Conservation (phyloP, 371 early-diverging fungal genomes). For the Capniomyces stellatus region DNA sequence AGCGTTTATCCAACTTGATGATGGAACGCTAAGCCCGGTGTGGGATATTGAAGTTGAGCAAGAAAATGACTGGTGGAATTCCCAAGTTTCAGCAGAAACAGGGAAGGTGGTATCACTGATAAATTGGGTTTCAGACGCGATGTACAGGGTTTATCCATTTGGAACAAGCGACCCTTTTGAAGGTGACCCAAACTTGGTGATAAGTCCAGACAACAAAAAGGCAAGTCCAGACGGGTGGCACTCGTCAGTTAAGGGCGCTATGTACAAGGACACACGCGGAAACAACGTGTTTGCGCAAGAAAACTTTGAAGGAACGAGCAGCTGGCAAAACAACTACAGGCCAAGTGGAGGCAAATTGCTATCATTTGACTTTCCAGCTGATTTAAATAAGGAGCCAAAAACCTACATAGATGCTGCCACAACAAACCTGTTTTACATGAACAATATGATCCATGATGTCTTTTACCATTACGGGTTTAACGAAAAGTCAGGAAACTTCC, state of each 20-base stretch:
- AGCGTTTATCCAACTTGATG: slow-evolving; percentile 21
- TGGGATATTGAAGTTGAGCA: slow-evolving; percentile 83
- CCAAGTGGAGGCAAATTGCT: slow-evolving; percentile 42
- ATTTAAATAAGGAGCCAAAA: slow-evolving; percentile 41
- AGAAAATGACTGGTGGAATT: slow-evolving; percentile 76
- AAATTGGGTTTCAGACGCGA: slow-evolving; percentile 71
- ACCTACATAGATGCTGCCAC: slow-evolving; percentile 74
- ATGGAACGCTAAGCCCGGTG: slow-evolving; percentile 35
- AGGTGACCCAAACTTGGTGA: slow-evolving; percentile 39
- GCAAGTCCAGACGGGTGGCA: slow-evolving; percentile 39
- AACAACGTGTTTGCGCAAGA: slow-evolving; percentile 67
- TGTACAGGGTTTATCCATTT: slow-evolving; percentile 69
- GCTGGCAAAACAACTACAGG: slow-evolving; percentile 56
- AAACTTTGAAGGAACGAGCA: slow-evolving; percentile 32
- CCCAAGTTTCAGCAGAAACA: slow-evolving; percentile 54
- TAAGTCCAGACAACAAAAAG: slow-evolving; percentile 45
- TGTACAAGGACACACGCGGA: slow-evolving; percentile 29
- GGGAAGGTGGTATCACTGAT: slow-evolving; percentile 51
- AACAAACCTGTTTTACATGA: slow-evolving; percentile 87
- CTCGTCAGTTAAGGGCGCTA: background rate
- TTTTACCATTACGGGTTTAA: slow-evolving; percentile 82
- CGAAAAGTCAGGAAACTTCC: slow-evolving; percentile 91
- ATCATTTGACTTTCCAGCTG: slow-evolving; percentile 56
- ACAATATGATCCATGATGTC: slow-evolving; percentile 72
- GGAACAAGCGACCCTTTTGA: slow-evolving; percentile 72